Evolutionary conservation across 2,329 filamentous ascomycete species (phyloP).

Genomic region (Ceratocystis harringtonii): DNA sequence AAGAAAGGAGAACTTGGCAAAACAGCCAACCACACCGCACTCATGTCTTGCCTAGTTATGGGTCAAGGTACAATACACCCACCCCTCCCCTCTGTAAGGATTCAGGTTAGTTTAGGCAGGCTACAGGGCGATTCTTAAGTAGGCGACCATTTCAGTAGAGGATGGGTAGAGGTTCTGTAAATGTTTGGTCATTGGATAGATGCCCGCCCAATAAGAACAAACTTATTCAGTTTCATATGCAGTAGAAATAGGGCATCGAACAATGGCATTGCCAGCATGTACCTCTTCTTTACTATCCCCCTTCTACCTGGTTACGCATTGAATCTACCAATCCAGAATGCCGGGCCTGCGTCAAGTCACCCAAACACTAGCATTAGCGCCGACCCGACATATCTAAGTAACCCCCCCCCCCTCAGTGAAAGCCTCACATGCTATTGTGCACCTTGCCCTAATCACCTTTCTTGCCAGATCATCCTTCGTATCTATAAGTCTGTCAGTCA

Average conservation of each 20-base stretch:
- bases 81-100: neutral
- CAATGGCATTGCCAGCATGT: neutral
- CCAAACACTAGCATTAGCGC: constrained; percentile 38
- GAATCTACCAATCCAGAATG: neutral
- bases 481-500: constrained; percentile 74
- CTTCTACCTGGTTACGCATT: too few relatives aligned
- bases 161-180: too few relatives aligned
- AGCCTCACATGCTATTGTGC: neutral
- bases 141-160: too few relatives aligned
- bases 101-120: neutral
- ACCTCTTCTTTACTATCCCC: neutral
- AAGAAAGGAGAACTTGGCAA: neutral
- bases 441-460: constrained; percentile 14
- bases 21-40: neutral
- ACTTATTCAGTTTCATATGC: too few relatives aligned
- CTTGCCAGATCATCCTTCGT: constrained; percentile 56
- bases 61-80: neutral
- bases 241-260: too few relatives aligned
- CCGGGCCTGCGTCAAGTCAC: constrained; percentile 33
- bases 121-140: too few relatives aligned
- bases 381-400: constrained; percentile 61
- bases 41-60: neutral
- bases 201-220: too few relatives aligned
- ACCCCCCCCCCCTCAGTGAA: neutral
- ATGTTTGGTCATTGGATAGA: too few relatives aligned